Base-by-base conservation (phyloP, 805 yeast genomes). In the Schwanniomyces yamadae region DNA sequence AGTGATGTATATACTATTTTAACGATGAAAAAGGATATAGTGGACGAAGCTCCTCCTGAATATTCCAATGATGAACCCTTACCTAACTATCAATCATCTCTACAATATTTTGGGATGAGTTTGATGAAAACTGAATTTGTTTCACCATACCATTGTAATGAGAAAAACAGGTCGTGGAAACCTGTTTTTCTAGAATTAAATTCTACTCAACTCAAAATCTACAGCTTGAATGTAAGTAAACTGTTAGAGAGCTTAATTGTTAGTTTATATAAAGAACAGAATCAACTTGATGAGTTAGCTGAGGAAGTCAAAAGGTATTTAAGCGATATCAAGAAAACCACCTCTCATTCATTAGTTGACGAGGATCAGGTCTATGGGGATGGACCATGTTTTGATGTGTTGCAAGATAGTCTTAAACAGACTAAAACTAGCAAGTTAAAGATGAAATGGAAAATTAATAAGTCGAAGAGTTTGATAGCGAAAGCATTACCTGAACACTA, bases 131-230 rank as follows among this genome's bases (percentile, higher is more conserved):
- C 57, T 12, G 73, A 68, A 47, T 61, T 65, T 34, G 40, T 42
- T 5, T 59, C 70, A 2, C 73, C 73, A 0, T 68, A 57, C 49
- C 61, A 56, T 35, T 35, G 43, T 41, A 57, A 52, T 36, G 49
- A 41, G 33, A 47, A 52, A 6, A 38, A 48, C 14, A 37, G 63
- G 21, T 34, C 46, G 6, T 61, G 69, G 63, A 57, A 54, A 36
- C 68, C 70, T 1, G 69, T 68, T 13, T 42, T 64, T 16, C 48
- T 64, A 16, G 71, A 66, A 42, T 44, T 68, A 23, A 66, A 65
- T 43, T 58, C 67, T 25, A 68, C 69, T 13, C 71, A 67, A 40
- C 50, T 68, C 21, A 55, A 55, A 21, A 33, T 68, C 5, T 58
- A 62, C 40, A 50, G 49, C 24, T 41, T 68, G 13, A 41, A 45